A percentile compares a stretch with the other conserved stretches of the same genome.
phyloP scores from a whole-genome alignment of 2,329 filamentous ascomycete genomes.

The Venturia carpophila region DNA sequence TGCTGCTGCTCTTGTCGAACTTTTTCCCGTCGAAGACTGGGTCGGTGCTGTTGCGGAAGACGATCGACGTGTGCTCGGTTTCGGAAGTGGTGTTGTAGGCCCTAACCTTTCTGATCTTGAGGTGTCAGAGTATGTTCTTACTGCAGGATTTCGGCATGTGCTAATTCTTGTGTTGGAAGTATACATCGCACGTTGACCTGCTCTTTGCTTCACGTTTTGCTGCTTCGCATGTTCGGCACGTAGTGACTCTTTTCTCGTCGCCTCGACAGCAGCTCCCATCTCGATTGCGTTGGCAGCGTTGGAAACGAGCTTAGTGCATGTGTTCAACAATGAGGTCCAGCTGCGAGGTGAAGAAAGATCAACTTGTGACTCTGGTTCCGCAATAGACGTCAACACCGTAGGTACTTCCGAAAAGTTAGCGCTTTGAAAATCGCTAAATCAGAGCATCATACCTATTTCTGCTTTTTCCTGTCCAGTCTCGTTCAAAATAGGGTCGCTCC shows the following conservation, averaged over 20 bases:
- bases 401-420: background rate
- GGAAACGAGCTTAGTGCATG: conserved; percentile 10
- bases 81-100: background rate
- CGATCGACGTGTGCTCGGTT: conserved; percentile 1
- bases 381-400: background rate
- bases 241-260: background rate
- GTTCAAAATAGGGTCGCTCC: background rate
- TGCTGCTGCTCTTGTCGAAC: background rate
- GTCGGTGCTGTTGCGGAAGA: conserved; percentile 3
- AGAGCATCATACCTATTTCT: background rate
- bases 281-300: conserved; percentile 11
- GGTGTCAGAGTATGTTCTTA: background rate
- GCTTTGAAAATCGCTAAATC: no score
- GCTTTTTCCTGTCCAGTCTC: background rate
- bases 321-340: conserved; percentile 6
- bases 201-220: background rate
- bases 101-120: background rate
- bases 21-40: background rate
- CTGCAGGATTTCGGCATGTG: background rate
- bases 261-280: conserved; percentile 9
- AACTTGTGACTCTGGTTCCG: background rate
- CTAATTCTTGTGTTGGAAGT: background rate
- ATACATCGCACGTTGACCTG: background rate
- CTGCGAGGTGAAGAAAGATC: conserved; percentile 3
- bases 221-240: background rate